phyloP scores from a whole-genome alignment of 2,329 filamentous ascomycete species.

The Claviceps pazoutovae region DNA sequence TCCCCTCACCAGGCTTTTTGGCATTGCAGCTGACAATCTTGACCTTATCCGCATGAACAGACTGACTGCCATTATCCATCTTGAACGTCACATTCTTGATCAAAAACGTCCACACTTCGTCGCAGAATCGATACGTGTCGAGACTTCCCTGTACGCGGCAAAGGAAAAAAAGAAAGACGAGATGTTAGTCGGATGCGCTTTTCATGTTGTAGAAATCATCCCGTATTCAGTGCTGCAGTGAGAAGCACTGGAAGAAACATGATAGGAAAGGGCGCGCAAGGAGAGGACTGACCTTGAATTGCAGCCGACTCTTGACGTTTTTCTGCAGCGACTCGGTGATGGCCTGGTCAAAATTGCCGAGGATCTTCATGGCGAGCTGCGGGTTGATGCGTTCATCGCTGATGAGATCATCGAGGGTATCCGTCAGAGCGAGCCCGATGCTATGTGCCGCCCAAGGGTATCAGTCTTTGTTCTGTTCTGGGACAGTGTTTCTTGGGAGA shows the following conservation, averaged over 20 bases:
- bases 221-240: not conserved
- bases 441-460: constrained; percentile 31
- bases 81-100: constrained; percentile 99
- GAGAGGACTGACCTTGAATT: constrained; percentile 67
- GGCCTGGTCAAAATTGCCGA: constrained; percentile 86
- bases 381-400: constrained; percentile 91
- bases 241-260: too few species aligned
- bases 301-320: constrained; percentile 79
- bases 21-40: constrained; percentile 98
- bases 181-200: not conserved
- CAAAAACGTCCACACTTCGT: constrained; percentile 98
- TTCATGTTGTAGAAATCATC: not conserved
- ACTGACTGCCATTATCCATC: constrained; percentile 64
- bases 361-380: constrained; percentile 96
- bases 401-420: constrained; percentile 94
- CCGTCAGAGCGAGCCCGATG: constrained; percentile 83
- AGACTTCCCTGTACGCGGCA: constrained; percentile 59
- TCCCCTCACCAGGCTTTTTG: constrained; percentile 44
- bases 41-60: constrained; percentile 75
- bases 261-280: not conserved
- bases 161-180: not conserved
- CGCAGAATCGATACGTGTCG: constrained; percentile 97
- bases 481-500: not conserved
- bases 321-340: constrained; percentile 86
- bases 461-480: not conserved